A percentile compares a stretch with the other conserved stretches of the same genome.
phyloP scores from a whole-genome alignment of 495 filamentous ascomycete genomes.

The Penicillium parvum region DNA sequence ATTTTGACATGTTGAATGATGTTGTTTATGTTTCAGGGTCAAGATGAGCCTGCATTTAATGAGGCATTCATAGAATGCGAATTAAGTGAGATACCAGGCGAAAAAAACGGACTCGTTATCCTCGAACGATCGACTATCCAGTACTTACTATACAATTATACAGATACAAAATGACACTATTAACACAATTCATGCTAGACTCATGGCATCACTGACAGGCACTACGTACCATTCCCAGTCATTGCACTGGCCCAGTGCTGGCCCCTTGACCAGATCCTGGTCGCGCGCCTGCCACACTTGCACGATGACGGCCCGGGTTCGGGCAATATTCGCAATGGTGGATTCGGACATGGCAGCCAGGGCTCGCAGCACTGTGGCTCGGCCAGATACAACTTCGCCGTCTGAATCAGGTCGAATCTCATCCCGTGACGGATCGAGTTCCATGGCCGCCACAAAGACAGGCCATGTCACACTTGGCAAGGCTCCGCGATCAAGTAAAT shows the following conservation, averaged over 20 bases:
- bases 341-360: slow-evolving; percentile 39
- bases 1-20: too few species aligned
- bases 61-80: too few species aligned
- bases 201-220: slow-evolving; percentile 41
- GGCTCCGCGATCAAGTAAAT: slow-evolving; percentile 30
- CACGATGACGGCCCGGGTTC: slow-evolving; percentile 38
- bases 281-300: slow-evolving; percentile 44
- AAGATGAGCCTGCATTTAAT: too few species aligned
- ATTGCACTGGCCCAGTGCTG: slow-evolving; percentile 21
- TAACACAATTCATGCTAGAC: slow-evolving; percentile 29
- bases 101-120: too few species aligned
- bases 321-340: slow-evolving; percentile 38
- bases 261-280: slow-evolving; percentile 29
- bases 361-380: slow-evolving; percentile 37
- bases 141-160: slow-evolving; percentile 12
- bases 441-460: slow-evolving; percentile 44
- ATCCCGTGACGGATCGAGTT: slow-evolving; percentile 38
- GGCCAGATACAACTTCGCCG: slow-evolving; percentile 23
- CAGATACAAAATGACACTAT: neutral
- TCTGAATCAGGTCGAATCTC: slow-evolving; percentile 28
- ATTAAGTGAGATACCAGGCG: too few species aligned
- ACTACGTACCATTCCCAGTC: slow-evolving; percentile 44
- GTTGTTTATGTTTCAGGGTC: too few species aligned
- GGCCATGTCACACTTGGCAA: slow-evolving; percentile 39
- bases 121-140: too few species aligned